Evolutionary conservation across 192 early-diverging fungal genomes (phyloP), one percentile per base, ranked within the genome.

Genomic region (Gaertneriomyces sp.): DNA sequence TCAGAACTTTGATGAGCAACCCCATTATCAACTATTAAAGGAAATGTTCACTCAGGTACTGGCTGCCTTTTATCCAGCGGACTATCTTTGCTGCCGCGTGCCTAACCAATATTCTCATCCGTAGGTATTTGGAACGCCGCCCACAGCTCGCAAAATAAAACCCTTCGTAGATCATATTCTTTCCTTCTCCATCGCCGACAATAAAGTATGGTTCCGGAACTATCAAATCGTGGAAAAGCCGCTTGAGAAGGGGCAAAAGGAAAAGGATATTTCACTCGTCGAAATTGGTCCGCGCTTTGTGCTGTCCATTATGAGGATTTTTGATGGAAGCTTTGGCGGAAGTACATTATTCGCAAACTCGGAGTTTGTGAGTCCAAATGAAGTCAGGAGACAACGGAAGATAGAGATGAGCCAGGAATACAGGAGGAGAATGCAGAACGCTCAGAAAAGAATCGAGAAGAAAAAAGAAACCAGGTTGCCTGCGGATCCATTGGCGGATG

Each of bases 251-350:
- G 25, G 25, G 25, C 75, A 61, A 56, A 80, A 64, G 63, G 53
- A 56, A 16, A 87, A 87, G 61, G 91, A 92, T 58, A 84, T 91
- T 11, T 84, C 90, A 5, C 72, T 99, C 40, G 86, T 95, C 11
- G 96, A 99, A 74, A 95, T 99, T 58, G 96, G 96, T 20, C 96
- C 96, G 17, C 87, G 96, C n/a, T 96, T 97, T 79, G 88, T 91
- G 50, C 79, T 99, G 69, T 91, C 87, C 71, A 80, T 93, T 4
- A 94, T 96, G 75, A 81, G 91, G 54, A 91, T 95, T 70, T 98
- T 99, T 78, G 93, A 93, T 58, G 95, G 96, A 42, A 90, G 88
- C 57, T 99, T 97, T 82, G 84, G 91, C 64, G 96, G 96, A 0
- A 79, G 88, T 12, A 93, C 94, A 42, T 82, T 97, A 70, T 99